Conservation (phyloP, 768 basidiomycete genomes). For the Ephemerocybe angulata region DNA sequence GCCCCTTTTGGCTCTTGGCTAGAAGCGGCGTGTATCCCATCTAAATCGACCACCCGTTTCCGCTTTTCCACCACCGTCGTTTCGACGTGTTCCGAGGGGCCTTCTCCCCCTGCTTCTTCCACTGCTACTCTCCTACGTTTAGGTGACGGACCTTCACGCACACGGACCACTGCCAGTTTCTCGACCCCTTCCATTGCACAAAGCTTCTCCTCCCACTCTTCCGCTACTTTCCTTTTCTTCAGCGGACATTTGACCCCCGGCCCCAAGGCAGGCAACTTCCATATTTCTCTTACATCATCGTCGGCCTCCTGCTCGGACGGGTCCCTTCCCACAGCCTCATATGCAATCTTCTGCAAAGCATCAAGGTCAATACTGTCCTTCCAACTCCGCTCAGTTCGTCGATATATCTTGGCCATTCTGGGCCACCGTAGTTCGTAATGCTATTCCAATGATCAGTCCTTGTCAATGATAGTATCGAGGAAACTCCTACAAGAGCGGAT, state of each 20-base stretch:
- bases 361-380: conserved; percentile 46
- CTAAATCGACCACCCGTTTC: neutral
- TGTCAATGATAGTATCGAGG: conserved; percentile 2
- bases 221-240: conserved; percentile 37
- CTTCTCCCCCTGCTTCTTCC: neutral
- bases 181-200: conserved; percentile 2
- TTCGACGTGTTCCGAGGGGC: too few relatives aligned
- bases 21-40: neutral
- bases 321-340: conserved; percentile 52
- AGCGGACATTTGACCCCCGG: conserved; percentile 34
- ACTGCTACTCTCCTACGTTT: neutral
- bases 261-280: conserved; percentile 33
- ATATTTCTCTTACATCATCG: conserved; percentile 36
- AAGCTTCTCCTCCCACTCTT: conserved; percentile 43
- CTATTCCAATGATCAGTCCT: conserved; percentile 31
- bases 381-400: conserved; percentile 63
- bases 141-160: neutral
- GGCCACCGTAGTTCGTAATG: conserved; percentile 85
- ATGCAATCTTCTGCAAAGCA: conserved; percentile 53
- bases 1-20: neutral
- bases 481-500: conserved; percentile 4
- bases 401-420: conserved; percentile 66
- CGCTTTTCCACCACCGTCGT: neutral
- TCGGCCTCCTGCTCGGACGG: conserved; percentile 45
- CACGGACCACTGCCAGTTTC: neutral